Base-by-base conservation (phyloP, 2,329 filamentous ascomycete species). In the Cladosporium sp. region DNA sequence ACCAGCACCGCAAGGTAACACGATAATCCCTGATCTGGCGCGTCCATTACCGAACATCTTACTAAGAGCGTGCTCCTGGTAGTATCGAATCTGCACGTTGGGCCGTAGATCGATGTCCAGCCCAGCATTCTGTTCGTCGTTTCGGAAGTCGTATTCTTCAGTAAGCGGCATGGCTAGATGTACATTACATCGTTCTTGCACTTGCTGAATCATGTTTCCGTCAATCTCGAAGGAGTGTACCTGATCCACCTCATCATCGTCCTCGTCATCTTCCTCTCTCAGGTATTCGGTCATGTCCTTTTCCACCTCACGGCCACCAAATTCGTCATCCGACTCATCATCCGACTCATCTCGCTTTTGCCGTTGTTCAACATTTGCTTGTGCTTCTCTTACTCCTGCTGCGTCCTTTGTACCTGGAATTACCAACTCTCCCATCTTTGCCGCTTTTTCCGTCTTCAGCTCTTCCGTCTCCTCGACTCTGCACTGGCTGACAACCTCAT, bases 21-120 rank as follows among this genome's bases (percentile, higher is more conserved):
- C 93, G 53, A 98, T 98, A 58, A 98, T 94, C 51, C 93, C 93
- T 68, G 90, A 96, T 73, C 95, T 93, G 12, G 93, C 93, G 69
- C 93, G 85, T 43, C 92, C 92, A 64, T 98, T 98, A 64, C 93
- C 92, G 67, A 98, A 98, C 93, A 98, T 98, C 69, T 98, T 98
- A 73, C 88, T 95, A 8, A 98, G 75, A 57, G 90, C 95, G 72
- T 96, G 95, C 69, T 98, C 93, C 67, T 98, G 93, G 61, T 98
- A 98, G 73, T 80, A 84, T 66, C 92, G 84, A 65, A 97, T 97
- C 62, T 92, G 86, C 0, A 91, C 92, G 50, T 85, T 84, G 0
- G 92, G 91, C 60, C 87, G 87, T 42, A 97, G 75, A 66, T 97
- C 92, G 59, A 98, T 98, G 51, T 97, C 90, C 30, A 98, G 75